A percentile compares a stretch with the other conserved stretches of the same genome.
Evolutionary conservation across 495 filamentous ascomycete species (phyloP).

Genomic region (Aspergillus wentii): DNA sequence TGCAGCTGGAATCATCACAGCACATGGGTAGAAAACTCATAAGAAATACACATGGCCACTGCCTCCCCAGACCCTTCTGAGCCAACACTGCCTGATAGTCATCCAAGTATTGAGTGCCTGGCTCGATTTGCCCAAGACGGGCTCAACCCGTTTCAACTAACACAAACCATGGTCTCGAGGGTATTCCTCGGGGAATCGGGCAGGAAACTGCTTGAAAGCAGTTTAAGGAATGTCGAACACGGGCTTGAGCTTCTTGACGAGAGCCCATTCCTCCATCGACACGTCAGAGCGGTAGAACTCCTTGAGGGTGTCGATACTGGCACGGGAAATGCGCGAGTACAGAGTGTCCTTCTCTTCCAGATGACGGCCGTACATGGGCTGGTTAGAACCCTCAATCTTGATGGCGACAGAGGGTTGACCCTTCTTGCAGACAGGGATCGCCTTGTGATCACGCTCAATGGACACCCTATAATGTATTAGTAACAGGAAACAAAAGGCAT

Average conservation of each 20-base stretch:
- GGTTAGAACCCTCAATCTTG: constrained; percentile 95
- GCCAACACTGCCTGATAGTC: neutral
- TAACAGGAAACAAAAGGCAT: constrained; percentile 1
- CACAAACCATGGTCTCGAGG: no score
- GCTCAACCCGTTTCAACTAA: no score
- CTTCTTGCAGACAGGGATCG: constrained; percentile 85
- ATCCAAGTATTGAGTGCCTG: neutral
- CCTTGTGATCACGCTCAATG: constrained; percentile 97
- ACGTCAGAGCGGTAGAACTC: constrained; percentile 92
- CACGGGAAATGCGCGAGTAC: constrained; percentile 80
- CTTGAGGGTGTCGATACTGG: constrained; percentile 91
- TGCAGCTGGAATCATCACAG: constrained; percentile 4
- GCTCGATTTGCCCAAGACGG: neutral
- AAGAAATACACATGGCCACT: no score
- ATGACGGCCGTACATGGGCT: constrained; percentile 92
- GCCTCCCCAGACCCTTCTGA: no score
- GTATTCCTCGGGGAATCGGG: no score
- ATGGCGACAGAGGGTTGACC: constrained; percentile 94
- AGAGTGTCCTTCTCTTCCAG: constrained; percentile 89
- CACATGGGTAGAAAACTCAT: no score
- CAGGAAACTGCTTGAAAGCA: no score
- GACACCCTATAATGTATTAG: constrained; percentile 56
- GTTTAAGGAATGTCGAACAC: constrained; percentile 81
- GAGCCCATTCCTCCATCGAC: constrained; percentile 85
- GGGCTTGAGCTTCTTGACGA: constrained; percentile 90